Conservation (phyloP, 805 yeast genomes). For the Komagataella kurtzmanii region DNA sequence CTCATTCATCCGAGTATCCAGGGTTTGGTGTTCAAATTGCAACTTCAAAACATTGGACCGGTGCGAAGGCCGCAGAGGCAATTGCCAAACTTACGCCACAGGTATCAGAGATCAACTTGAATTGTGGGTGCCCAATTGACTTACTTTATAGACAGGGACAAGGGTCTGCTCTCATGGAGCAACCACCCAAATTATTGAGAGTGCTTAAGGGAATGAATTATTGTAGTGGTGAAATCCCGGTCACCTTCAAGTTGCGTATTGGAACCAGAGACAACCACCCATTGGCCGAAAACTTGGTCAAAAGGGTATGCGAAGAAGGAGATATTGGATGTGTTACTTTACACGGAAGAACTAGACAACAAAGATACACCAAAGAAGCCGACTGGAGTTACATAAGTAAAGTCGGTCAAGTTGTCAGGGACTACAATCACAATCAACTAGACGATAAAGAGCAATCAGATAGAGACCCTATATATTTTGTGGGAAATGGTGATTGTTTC, state of each 20-base stretch:
- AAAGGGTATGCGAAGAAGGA: constrained; percentile 59
- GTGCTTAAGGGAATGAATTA: constrained; percentile 82
- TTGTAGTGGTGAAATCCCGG: constrained; percentile 80
- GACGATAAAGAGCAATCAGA: constrained; percentile 51
- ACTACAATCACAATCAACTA: constrained; percentile 34
- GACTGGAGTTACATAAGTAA: constrained; percentile 84
- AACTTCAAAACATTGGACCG: constrained; percentile 85
- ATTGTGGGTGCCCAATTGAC: constrained; percentile 97
- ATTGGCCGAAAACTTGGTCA: constrained; percentile 69
- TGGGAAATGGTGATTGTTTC: constrained; percentile 92
- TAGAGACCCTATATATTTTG: constrained; percentile 56
- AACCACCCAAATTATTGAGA: constrained; percentile 68
- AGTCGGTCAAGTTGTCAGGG: constrained; percentile 57
- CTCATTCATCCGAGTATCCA: constrained; percentile 69
- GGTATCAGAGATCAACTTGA: constrained; percentile 77
- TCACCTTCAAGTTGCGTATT: constrained; percentile 84
- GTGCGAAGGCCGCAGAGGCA: constrained; percentile 83
- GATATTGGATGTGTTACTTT: constrained; percentile 84
- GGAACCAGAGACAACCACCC: constrained; percentile 81
- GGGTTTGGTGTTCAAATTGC: constrained; percentile 94
- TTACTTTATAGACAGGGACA: constrained; percentile 89
- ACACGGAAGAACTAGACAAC: constrained; percentile 95
- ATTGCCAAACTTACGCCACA: constrained; percentile 40
- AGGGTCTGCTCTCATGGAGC: constrained; percentile 87
- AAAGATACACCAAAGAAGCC: constrained; percentile 81